These are phyloP conservation scores for Serendipita sp. DNA, from an alignment of 768 basidiomycete species.

Conservation along the genomic window DNA sequence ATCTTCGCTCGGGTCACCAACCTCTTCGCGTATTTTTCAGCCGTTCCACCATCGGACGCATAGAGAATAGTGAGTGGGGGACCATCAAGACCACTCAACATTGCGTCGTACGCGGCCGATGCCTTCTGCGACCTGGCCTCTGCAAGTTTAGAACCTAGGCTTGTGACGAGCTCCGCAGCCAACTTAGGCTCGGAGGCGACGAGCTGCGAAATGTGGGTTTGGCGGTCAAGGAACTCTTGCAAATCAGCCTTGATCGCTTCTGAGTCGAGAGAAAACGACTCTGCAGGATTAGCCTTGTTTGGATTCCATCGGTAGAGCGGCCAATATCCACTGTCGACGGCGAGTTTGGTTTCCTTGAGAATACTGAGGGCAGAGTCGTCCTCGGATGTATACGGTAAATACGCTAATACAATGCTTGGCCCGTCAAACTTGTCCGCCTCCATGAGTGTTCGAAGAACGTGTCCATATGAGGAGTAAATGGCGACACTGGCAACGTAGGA, in stretches of 20 bases:
- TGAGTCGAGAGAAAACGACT: conserved; percentile 86
- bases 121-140: conserved; percentile 72
- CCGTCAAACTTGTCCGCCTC: conserved; percentile 87
- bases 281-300: conserved; percentile 36
- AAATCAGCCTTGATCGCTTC: conserved; percentile 89
- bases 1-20: conserved; percentile 70
- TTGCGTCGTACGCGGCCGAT: conserved; percentile 65
- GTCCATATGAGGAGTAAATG: conserved; percentile 88
- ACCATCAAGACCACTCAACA: conserved; percentile 72
- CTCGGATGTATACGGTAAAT: conserved; percentile 78
- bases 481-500: conserved; percentile 93
- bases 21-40: conserved; percentile 93
- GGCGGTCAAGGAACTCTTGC: conserved; percentile 82
- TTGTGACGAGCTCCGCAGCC: conserved; percentile 67
- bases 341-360: conserved; percentile 94
- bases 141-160: conserved; percentile 68
- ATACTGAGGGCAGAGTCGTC: conserved; percentile 66
- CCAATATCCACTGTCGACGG: conserved; percentile 95
- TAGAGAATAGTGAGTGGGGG: conserved; percentile 83
- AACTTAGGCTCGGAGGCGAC: conserved; percentile 65
- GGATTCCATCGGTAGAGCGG: conserved; percentile 98
- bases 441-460: conserved; percentile 77
- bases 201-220: conserved; percentile 93
- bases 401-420: conserved; percentile 83
- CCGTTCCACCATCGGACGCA: conserved; percentile 86